phyloP scores from a whole-genome alignment of 352 stramenopile species.

The Globisporangium camurandrum region DNA sequence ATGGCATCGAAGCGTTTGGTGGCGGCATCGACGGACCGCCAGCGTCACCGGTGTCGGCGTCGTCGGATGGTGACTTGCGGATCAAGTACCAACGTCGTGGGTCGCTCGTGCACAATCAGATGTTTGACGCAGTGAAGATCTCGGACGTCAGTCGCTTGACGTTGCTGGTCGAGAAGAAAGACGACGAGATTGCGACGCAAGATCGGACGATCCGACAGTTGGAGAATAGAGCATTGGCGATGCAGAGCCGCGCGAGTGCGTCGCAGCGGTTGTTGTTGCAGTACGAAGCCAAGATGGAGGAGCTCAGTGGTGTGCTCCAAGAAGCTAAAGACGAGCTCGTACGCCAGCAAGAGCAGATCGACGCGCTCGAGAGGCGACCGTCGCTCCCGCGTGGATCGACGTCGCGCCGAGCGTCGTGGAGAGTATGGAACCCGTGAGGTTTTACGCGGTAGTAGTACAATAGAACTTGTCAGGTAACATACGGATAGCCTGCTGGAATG shows the following conservation, averaged over 20 bases:
- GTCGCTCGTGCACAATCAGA: conserved; percentile 66
- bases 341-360: conserved; percentile 12
- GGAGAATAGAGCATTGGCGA: conserved; percentile 52
- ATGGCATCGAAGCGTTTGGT: too few relatives aligned
- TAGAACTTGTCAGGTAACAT: too few relatives aligned
- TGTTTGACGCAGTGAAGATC: conserved; percentile 76
- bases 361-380: background rate
- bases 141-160: conserved; percentile 65
- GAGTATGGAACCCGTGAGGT: conserved; percentile 11
- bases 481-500: too few relatives aligned
- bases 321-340: conserved; percentile 39
- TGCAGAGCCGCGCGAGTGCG: conserved; percentile 57
- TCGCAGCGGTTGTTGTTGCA: conserved; percentile 56
- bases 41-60: conserved; percentile 23
- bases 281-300: conserved; percentile 71
- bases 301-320: conserved; percentile 50
- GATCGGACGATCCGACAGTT: conserved; percentile 65
- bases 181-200: conserved; percentile 54
- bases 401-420: conserved; percentile 6
- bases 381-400: background rate
- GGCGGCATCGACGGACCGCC: background rate
- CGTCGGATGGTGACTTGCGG: conserved; percentile 39
- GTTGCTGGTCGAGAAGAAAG: conserved; percentile 59
- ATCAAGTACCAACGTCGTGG: conserved; percentile 66
- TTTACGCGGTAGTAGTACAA: too few relatives aligned